Evolutionary conservation across 306 rosid species (phyloP).

Genomic region (Castanea crenata): DNA sequence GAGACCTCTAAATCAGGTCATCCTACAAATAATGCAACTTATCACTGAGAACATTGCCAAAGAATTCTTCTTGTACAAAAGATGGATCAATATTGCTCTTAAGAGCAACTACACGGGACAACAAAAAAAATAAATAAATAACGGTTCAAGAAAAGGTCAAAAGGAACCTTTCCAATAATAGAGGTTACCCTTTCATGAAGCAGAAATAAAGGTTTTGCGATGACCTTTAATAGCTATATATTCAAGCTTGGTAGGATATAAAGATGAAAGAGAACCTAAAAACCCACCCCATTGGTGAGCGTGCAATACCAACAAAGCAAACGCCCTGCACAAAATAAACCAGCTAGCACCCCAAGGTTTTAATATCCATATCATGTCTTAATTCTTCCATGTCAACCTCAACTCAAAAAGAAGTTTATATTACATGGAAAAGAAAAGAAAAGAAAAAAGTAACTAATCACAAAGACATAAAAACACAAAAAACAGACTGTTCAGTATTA

Average conservation of each 20-base stretch:
- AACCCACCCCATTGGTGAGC: constrained; percentile 95
- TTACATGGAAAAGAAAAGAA: not conserved
- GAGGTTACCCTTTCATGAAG: not conserved
- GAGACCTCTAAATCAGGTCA: constrained; percentile 72
- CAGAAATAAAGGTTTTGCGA: not conserved
- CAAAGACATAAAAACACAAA: not conserved
- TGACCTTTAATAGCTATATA: constrained; percentile 85
- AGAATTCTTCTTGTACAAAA: constrained; percentile 83
- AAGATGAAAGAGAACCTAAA: constrained; percentile 86
- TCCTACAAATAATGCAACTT: constrained; percentile 96
- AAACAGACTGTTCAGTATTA: not conserved
- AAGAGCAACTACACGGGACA: constrained; percentile 68
- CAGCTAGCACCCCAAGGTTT: not conserved
- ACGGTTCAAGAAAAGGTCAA: not conserved
- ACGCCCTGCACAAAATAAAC: constrained; percentile 58
- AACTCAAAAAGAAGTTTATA: too few relatives aligned
- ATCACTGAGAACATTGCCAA: constrained; percentile 95
- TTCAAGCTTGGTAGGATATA: constrained; percentile 87
- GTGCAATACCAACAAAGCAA: constrained; percentile 91
- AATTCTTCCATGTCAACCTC: too few relatives aligned
- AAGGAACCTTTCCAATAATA: not conserved
- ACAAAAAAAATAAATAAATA: not conserved
- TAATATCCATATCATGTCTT: not conserved
- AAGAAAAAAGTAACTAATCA: not conserved
- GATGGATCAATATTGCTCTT: constrained; percentile 92